Evolutionary conservation across 1,284 basidiomycete genomes (phyloP).

Genomic region (Cryptococcus deneoformans): DNA sequence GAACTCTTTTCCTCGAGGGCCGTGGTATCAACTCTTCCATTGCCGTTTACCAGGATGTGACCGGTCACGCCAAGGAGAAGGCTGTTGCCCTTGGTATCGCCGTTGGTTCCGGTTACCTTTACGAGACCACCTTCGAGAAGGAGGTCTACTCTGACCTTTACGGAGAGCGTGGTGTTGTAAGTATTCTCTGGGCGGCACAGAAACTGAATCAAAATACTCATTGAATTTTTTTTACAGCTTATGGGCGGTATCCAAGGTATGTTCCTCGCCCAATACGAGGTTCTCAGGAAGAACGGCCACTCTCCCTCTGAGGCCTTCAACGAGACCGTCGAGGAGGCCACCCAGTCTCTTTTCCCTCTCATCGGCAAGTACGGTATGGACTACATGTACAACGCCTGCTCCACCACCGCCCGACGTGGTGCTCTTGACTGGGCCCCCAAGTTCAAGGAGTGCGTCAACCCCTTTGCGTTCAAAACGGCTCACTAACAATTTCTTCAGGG

Average conservation of each 20-base stretch:
- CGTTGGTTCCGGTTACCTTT: conserved; percentile 79
- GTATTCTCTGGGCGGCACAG: conserved; percentile 43
- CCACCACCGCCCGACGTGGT: conserved; percentile 97
- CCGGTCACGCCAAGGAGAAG: conserved; percentile 97
- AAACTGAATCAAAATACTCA: conserved; percentile 8
- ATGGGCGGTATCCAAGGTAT: conserved; percentile 99
- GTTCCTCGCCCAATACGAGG: conserved; percentile 98
- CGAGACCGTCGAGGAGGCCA: conserved; percentile 99
- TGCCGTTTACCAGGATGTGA: conserved; percentile 71
- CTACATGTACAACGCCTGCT: conserved; percentile 99
- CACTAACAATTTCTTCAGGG: conserved; percentile 51
- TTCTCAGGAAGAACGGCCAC: conserved; percentile 98
- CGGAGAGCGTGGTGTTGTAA: conserved; percentile 97
- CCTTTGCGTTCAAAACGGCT: neutral
- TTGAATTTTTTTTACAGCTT: conserved; percentile 55
- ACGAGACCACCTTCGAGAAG: conserved; percentile 98
- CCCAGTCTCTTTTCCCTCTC: conserved; percentile 99
- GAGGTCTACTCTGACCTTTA: conserved; percentile 99
- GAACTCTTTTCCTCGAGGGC: conserved; percentile 99
- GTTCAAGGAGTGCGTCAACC: conserved; percentile 62
- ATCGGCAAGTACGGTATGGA: conserved; percentile 98
- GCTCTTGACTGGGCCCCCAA: conserved; percentile 99
- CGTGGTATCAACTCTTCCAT: conserved; percentile 61
- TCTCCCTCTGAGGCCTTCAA: conserved; percentile 97
- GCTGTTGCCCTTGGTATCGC: conserved; percentile 88